These are phyloP conservation scores for Zymoseptoria ardabiliae DNA, from an alignment of 2,329 filamentous ascomycete genomes.

Conservation along the genomic window DNA sequence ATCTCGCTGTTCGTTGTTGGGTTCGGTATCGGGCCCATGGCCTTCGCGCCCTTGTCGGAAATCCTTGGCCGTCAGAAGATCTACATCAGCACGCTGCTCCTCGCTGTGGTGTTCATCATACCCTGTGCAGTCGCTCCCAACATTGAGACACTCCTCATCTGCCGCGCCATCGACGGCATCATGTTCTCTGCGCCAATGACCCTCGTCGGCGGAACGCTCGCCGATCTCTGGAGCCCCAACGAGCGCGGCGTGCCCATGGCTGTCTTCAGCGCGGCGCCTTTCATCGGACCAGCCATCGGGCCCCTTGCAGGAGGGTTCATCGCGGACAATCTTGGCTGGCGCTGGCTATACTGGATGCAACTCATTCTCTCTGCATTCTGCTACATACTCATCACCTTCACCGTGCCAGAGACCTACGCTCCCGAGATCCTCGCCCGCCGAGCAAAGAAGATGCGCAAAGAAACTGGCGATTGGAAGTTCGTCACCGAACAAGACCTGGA, in stretches of 20 bases:
- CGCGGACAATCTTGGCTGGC: constrained; percentile 47
- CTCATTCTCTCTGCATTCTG: constrained; percentile 64
- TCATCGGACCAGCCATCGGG: constrained; percentile 27
- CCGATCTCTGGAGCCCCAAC: constrained; percentile 24
- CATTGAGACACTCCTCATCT: constrained; percentile 48
- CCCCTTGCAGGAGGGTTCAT: constrained; percentile 67
- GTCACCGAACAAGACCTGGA: constrained; percentile 80
- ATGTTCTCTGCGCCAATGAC: constrained; percentile 45
- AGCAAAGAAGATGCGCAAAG: constrained; percentile 63
- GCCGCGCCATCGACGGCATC: constrained; percentile 48
- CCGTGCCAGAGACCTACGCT: constrained; percentile 84
- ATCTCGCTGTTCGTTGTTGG: constrained; percentile 40
- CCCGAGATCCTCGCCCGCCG: constrained; percentile 65
- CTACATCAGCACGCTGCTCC: constrained; percentile 43
- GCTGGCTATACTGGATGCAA: constrained; percentile 70
- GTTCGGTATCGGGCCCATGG: constrained; percentile 25
- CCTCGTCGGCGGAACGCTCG: constrained; percentile 36
- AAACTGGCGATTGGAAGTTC: constrained; percentile 58
- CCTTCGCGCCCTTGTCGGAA: constrained; percentile 52
- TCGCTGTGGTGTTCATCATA: constrained; percentile 51
- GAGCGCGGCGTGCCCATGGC: constrained; percentile 28
- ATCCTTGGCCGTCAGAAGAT: constrained; percentile 46
- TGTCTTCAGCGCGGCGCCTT: constrained; percentile 26
- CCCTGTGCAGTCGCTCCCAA: constrained; percentile 51
- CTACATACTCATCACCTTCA: constrained; percentile 74